Evolutionary conservation across 2,329 filamentous ascomycete species (phyloP).

Genomic region (Keithomyces neogunnii): DNA sequence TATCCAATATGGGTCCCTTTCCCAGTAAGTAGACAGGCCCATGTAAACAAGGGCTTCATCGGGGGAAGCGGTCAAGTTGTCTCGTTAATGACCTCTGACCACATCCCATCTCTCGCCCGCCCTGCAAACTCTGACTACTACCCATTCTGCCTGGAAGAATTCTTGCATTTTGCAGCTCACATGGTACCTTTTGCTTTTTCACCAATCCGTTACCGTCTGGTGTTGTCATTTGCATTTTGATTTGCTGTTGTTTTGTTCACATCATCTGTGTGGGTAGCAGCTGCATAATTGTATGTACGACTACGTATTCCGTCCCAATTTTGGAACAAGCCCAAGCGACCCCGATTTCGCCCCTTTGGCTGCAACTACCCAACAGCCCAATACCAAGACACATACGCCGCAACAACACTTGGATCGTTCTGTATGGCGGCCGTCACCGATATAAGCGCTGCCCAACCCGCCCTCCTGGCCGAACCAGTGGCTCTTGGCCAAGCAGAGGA

Average conservation of each 20-base stretch:
- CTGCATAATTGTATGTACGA: conserved; percentile 7
- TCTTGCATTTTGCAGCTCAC: conserved; percentile 6
- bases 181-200: conserved; percentile 10
- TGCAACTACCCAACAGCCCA: conserved; percentile 26
- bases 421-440: conserved; percentile 26
- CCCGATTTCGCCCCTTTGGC: conserved; percentile 7
- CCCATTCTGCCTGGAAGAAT: background rate
- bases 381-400: conserved; percentile 14
- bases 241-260: conserved; percentile 2
- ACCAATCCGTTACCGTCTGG: background rate
- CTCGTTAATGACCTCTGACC: conserved; percentile 20
- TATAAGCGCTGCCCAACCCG: conserved; percentile 22
- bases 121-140: conserved; percentile 12
- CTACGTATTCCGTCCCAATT: conserved; percentile 5
- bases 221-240: background rate
- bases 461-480: conserved; percentile 12
- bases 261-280: conserved; percentile 4
- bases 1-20: conserved; percentile 5
- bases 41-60: conserved; percentile 4
- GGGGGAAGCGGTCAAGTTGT: conserved; percentile 9
- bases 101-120: conserved; percentile 18
- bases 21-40: conserved; percentile 2
- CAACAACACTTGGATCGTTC: conserved; percentile 2
- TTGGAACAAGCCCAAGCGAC: conserved; percentile 10
- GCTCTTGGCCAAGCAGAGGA: conserved; percentile 17